These are phyloP conservation scores for Exophiala bonariae DNA, from an alignment of 2,329 filamentous ascomycete species.

Conservation along the genomic window DNA sequence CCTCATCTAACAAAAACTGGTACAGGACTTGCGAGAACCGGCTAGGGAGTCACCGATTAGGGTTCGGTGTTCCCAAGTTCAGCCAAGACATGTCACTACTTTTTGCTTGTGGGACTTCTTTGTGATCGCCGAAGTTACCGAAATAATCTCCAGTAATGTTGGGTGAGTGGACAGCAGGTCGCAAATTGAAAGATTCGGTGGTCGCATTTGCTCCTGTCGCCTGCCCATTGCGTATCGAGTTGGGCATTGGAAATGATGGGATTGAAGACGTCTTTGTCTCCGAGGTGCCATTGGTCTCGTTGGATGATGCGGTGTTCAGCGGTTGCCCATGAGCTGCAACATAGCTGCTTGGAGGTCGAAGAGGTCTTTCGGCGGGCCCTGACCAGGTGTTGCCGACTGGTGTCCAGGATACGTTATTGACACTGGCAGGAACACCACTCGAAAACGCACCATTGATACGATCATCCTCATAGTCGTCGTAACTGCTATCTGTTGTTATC, in stretches of 20 bases:
- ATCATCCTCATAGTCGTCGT: slow-evolving; percentile 33
- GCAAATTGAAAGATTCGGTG: too few species aligned
- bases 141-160: slow-evolving; percentile 20
- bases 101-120: slow-evolving; percentile 7
- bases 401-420: slow-evolving; percentile 30
- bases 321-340: slow-evolving; percentile 40
- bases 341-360: slow-evolving; percentile 42
- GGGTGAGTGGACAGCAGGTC: too few species aligned
- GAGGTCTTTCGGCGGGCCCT: slow-evolving; percentile 28
- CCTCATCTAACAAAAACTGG: slow-evolving; percentile 28
- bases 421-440: slow-evolving; percentile 32
- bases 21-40: slow-evolving; percentile 28
- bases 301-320: slow-evolving; percentile 14
- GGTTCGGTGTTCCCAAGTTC: slow-evolving; percentile 25
- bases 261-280: slow-evolving; percentile 22
- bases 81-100: slow-evolving; percentile 31
- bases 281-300: slow-evolving; percentile 14
- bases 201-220: not conserved
- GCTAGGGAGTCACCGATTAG: slow-evolving; percentile 23
- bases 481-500: slow-evolving; percentile 38
- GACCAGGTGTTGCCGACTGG: slow-evolving; percentile 28
- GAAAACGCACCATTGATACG: slow-evolving; percentile 28
- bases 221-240: slow-evolving; percentile 16
- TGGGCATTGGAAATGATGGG: slow-evolving; percentile 27
- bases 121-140: slow-evolving; percentile 8